Conservation (phyloP, 352 stramenopile species). For the Phytophthora tentaculata region DNA sequence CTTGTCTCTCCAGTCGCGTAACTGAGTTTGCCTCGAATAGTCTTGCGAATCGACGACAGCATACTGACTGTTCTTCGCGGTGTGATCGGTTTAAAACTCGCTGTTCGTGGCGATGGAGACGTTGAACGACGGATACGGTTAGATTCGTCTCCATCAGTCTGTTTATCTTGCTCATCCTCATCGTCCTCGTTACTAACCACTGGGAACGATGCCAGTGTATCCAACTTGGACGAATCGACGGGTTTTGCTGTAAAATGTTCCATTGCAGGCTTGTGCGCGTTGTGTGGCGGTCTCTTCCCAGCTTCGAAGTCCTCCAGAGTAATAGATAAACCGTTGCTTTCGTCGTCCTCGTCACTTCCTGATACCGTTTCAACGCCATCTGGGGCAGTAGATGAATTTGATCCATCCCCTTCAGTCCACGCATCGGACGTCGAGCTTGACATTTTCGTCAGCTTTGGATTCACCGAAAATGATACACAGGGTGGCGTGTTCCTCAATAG, state of each 20-base stretch:
- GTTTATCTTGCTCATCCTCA: conserved; percentile 10
- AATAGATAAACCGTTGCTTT: conserved; percentile 36
- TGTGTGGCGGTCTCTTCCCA: conserved; percentile 34
- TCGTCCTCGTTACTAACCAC: conserved; percentile 22
- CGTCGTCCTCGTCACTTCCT: conserved; percentile 41
- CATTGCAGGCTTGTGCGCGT: conserved; percentile 4
- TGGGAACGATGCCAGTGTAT: conserved; percentile 38
- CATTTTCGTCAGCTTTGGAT: conserved; percentile 35
- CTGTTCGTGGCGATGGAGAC: conserved; percentile 29
- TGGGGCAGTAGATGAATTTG: conserved; percentile 32
- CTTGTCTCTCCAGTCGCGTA: conserved; percentile 28
- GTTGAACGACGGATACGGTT: conserved; percentile 25
- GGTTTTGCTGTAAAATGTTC: background rate
- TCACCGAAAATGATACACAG: conserved; percentile 11
- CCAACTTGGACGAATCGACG: conserved; percentile 17
- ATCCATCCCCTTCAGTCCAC: conserved; percentile 49
- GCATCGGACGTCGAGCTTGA: conserved; percentile 45
- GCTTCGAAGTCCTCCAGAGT: conserved; percentile 73
- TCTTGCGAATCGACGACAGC: conserved; percentile 50
- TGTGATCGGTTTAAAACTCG: conserved; percentile 20
- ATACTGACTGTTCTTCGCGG: conserved; percentile 43
- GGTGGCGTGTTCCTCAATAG: conserved; percentile 13
- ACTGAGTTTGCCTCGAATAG: conserved; percentile 45
- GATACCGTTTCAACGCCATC: conserved; percentile 34
- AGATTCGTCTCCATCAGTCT: conserved; percentile 15